Conservation (phyloP, 139 green algal species). For the Volvox africanus region DNA sequence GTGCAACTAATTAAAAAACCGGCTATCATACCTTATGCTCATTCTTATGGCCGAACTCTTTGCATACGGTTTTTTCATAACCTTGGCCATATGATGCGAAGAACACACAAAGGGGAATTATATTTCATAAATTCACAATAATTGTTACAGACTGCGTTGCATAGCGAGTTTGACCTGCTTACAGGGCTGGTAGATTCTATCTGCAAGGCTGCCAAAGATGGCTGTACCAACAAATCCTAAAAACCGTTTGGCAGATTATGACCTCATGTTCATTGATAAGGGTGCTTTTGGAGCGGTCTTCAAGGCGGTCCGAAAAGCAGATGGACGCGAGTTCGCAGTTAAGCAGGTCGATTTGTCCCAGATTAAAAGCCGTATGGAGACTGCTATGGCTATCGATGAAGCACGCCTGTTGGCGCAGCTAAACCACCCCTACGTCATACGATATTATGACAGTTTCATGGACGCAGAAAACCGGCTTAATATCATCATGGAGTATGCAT, state of each 20-base stretch:
- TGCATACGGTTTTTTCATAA: too few relatives aligned
- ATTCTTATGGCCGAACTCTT: too few relatives aligned
- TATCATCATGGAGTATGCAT: constrained; percentile 86
- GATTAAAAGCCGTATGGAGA: constrained; percentile 72
- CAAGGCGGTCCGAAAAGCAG: constrained; percentile 61
- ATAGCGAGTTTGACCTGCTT: not conserved
- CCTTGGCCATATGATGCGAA: too few relatives aligned
- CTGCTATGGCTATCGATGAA: constrained; percentile 80
- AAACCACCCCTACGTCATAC: constrained; percentile 70
- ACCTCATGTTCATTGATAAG: constrained; percentile 66
- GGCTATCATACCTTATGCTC: too few relatives aligned
- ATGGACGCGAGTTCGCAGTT: constrained; percentile 71
- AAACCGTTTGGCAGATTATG: constrained; percentile 56
- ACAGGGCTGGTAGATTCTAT: not conserved
- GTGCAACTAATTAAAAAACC: too few relatives aligned
- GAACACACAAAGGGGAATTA: too few relatives aligned
- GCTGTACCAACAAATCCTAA: not conserved
- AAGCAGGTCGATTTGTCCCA: constrained; percentile 79
- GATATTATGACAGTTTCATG: constrained; percentile 78
- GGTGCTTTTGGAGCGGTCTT: constrained; percentile 78
- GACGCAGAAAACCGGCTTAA: constrained; percentile 73
- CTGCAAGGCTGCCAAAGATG: not conserved
- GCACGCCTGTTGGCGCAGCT: constrained; percentile 74
- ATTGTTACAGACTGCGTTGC: too few relatives aligned
- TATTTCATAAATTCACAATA: too few relatives aligned